phyloP scores from a whole-genome alignment of 1,139 yeast genomes.

The Suhomyces chickasaworum region DNA sequence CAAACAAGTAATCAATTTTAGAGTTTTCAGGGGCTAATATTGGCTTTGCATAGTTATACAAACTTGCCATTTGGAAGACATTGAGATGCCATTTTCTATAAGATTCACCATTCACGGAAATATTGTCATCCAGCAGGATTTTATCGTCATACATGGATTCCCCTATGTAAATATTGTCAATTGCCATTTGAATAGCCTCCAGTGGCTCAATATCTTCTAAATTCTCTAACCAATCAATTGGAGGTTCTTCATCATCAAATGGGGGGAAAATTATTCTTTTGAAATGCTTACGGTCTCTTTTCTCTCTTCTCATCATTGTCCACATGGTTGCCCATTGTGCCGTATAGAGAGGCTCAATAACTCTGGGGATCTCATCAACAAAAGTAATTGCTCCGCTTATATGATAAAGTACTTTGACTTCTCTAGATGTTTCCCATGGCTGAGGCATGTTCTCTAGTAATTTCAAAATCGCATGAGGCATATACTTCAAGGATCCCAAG shows the following conservation, averaged over 20 bases:
- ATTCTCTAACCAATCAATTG: constrained; percentile 78
- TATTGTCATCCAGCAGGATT: constrained; percentile 52
- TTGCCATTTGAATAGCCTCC: constrained; percentile 66
- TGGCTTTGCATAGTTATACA: constrained; percentile 70
- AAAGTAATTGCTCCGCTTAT: constrained; percentile 93
- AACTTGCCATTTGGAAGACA: constrained; percentile 61
- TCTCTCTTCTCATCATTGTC: constrained; percentile 91
- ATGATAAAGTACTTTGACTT: constrained; percentile 87
- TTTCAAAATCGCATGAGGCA: constrained; percentile 94
- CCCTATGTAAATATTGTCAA: constrained; percentile 59
- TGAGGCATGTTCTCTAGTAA: constrained; percentile 96
- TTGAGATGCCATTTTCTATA: constrained; percentile 73
- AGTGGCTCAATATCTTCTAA: constrained; percentile 71
- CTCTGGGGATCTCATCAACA: constrained; percentile 90
- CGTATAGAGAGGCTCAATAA: constrained; percentile 84
- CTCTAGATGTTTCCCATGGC: constrained; percentile 92
- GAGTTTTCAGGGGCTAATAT: constrained; percentile 59
- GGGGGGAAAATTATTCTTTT: constrained; percentile 93
- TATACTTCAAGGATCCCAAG: constrained; percentile 85
- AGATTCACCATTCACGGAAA: constrained; percentile 69
- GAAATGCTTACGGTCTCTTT: constrained; percentile 86
- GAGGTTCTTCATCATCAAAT: constrained; percentile 97
- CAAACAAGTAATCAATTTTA: constrained; percentile 62
- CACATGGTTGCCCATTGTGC: constrained; percentile 98
- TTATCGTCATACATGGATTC: constrained; percentile 84